Conservation (phyloP, 2,329 filamentous ascomycete genomes). For the Neophaeococcomyces aloes region DNA sequence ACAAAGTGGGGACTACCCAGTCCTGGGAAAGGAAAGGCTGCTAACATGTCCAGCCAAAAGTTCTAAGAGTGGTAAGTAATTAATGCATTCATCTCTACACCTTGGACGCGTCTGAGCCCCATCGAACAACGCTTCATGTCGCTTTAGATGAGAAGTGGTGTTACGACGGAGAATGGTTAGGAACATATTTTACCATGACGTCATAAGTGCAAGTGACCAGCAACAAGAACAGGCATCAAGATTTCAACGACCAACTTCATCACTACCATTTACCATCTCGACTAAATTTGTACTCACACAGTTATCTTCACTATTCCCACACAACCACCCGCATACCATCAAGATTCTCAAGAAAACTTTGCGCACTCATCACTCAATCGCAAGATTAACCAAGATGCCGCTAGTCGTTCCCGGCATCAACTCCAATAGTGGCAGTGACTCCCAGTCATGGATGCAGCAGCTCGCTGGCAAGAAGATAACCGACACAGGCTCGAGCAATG, state of each 20-base stretch:
- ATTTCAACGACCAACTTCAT: conserved; percentile 1
- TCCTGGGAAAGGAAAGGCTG: conserved; percentile 11
- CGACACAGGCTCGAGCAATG: conserved; percentile 18
- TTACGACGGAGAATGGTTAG: background rate
- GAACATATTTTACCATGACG: background rate
- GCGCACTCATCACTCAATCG: background rate
- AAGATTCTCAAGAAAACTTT: background rate
- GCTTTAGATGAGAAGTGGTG: no score
- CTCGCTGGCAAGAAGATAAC: conserved; percentile 38
- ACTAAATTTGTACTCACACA: background rate
- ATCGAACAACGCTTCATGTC: background rate
- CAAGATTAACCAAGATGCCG: conserved; percentile 29
- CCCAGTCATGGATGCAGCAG: conserved; percentile 33
- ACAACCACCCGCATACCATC: no score
- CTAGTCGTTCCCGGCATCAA: conserved; percentile 38
- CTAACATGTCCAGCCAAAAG: conserved; percentile 20
- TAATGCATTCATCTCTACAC: conserved; percentile 16
- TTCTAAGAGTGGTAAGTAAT: background rate
- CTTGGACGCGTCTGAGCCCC: background rate
- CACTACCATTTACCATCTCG: conserved; percentile 4
- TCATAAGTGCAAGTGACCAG: no score
- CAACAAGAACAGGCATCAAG: background rate
- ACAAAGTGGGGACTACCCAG: background rate
- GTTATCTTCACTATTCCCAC: no score
- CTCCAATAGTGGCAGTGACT: conserved; percentile 22